Percentiles rank a stretch among this genome's conserved stretches.
Conservation (phyloP, 75 land plant genomes). For the Cryptomeria japonica region DNA sequence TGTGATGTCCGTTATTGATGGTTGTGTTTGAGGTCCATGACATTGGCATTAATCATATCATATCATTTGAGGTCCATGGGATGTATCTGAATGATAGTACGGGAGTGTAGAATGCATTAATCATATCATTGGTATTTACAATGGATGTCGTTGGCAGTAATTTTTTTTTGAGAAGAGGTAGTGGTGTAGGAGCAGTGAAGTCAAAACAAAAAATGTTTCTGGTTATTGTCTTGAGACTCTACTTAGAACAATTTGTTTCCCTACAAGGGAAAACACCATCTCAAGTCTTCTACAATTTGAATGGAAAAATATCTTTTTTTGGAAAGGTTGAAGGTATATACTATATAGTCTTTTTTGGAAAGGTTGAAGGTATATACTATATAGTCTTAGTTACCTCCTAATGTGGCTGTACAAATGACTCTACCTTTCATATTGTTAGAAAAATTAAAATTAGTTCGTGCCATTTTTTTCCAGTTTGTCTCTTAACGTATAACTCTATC, state of each 20-base stretch:
- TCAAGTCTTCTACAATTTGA: neutral
- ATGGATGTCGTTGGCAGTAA: neutral
- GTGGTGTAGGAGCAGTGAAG: neutral
- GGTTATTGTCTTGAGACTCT: neutral
- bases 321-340: neutral
- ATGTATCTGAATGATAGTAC: neutral
- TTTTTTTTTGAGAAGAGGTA: neutral
- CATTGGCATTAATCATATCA: no score
- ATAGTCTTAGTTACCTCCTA: neutral
- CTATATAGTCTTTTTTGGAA: neutral
- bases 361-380: neutral
- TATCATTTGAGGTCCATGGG: constrained; percentile 1
- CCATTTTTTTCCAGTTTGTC: neutral
- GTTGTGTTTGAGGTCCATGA: neutral
- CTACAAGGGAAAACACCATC: neutral
- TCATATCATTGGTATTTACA: neutral
- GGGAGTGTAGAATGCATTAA: neutral
- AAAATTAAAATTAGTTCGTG: neutral
- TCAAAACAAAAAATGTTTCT: neutral
- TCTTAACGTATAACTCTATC: neutral
- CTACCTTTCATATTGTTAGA: neutral
- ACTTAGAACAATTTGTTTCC: neutral
- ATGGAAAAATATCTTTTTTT: neutral
- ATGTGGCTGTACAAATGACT: neutral
- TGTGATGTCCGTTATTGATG: neutral